phyloP scores from a whole-genome alignment of 306 rosid genomes.

The Citrullus colocynthis region DNA sequence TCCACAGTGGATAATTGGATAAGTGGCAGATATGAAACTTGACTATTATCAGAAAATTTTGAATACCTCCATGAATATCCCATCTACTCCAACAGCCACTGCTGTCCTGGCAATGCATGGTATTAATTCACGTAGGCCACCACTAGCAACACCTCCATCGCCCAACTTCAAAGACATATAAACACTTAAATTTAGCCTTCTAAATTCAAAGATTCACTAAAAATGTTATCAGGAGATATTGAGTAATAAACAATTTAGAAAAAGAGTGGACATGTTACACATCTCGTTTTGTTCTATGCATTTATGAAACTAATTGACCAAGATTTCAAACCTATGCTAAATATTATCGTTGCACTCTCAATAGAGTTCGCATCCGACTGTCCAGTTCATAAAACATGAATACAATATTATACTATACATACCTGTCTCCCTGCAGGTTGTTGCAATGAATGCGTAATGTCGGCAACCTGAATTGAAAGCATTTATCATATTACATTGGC shows the following conservation, averaged over 20 bases:
- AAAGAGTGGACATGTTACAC: not conserved
- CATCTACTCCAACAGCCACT: slow-evolving; percentile 95
- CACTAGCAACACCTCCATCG: slow-evolving; percentile 97
- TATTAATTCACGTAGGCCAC: slow-evolving; percentile 90
- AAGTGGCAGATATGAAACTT: not conserved
- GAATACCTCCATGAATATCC: slow-evolving; percentile 92
- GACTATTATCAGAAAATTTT: slow-evolving; percentile 3
- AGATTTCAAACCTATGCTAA: not conserved
- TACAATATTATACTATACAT: slow-evolving; percentile 7
- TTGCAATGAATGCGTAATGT: slow-evolving; percentile 80
- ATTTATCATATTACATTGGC: not conserved
- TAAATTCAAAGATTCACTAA: not conserved
- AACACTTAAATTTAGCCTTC: slow-evolving; percentile 15
- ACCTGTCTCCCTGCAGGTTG: slow-evolving; percentile 98
- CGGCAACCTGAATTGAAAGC: slow-evolving; percentile 61
- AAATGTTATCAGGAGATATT: not conserved
- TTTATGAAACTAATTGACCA: not conserved
- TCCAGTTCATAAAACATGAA: not conserved
- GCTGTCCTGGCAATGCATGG: slow-evolving; percentile 97
- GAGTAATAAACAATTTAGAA: not conserved
- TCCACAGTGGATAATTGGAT: not conserved
- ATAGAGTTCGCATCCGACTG: not conserved
- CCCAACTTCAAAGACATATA: slow-evolving; percentile 52
- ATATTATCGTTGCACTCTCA: not conserved
- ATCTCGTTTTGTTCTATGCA: not conserved